A percentile compares a stretch with the other conserved stretches of the same genome.
These are phyloP conservation scores for Protomyces macrosporus DNA, from an alignment of 1,139 yeast species.

Conservation along the genomic window DNA sequence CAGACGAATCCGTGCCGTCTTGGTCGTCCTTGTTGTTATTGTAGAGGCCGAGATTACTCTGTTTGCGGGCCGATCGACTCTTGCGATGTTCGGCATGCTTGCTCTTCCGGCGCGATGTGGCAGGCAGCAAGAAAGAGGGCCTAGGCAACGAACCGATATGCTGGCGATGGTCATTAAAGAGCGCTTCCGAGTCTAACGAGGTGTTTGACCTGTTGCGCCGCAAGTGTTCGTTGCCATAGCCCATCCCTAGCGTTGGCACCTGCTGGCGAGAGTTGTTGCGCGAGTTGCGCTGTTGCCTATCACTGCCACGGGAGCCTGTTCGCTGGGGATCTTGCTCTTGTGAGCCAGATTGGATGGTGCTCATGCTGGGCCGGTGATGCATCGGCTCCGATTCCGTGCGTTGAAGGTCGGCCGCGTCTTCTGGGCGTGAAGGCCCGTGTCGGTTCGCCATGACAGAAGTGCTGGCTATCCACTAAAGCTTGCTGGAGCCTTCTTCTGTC, in stretches of 20 bases:
- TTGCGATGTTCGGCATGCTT: background rate
- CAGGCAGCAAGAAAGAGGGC: constrained; percentile 4
- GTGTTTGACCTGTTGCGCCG: constrained; percentile 12
- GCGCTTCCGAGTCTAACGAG: constrained; percentile 17
- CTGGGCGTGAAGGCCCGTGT: too few relatives aligned
- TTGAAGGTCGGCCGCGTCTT: background rate
- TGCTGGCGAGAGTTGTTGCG: constrained; percentile 15
- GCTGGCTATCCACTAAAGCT: too few relatives aligned
- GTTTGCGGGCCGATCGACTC: background rate
- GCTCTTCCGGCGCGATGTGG: constrained; percentile 11
- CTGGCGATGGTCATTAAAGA: constrained; percentile 20
- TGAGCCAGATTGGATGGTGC: background rate
- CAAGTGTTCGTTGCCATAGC: background rate
- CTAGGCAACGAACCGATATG: constrained; percentile 20
- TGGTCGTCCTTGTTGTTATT: background rate
- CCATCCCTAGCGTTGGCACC: constrained; percentile 16
- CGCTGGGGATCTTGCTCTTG: constrained; percentile 9
- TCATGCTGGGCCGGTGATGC: background rate
- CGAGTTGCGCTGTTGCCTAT: constrained; percentile 1
- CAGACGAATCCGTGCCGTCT: background rate
- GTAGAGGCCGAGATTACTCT: constrained; percentile 3
- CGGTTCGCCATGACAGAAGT: too few relatives aligned
- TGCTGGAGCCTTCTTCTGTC: background rate
- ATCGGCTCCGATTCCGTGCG: background rate
- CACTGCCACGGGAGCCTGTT: constrained; percentile 18